Evolutionary conservation across 371 early-diverging fungal species (phyloP).

Genomic region (Mucor piriformis): DNA sequence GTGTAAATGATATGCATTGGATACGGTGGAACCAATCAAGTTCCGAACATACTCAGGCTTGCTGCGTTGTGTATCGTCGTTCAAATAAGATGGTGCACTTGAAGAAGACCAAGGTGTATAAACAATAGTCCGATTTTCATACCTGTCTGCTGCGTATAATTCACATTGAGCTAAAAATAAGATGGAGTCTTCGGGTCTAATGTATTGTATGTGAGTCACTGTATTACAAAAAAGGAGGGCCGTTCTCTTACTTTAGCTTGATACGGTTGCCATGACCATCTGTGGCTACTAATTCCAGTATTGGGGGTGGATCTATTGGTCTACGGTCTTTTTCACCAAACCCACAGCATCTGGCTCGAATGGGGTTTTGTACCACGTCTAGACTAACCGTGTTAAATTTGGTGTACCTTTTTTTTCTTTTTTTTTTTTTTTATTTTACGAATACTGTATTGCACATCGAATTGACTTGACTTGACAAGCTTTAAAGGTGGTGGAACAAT

Average conservation of each 20-base stretch:
- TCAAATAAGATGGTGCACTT: background rate
- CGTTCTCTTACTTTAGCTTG: constrained; percentile 9
- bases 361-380: constrained; percentile 57
- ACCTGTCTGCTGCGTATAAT: constrained; percentile 22
- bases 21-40: constrained; percentile 59
- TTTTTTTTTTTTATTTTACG: constrained; percentile 8
- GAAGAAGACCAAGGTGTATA: constrained; percentile 18
- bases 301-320: constrained; percentile 40
- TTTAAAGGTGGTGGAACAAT: constrained; percentile 22
- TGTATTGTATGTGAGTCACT: too few species aligned
- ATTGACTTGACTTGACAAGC: constrained; percentile 11
- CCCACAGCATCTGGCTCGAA: constrained; percentile 65
- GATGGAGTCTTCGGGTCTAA: constrained; percentile 30
- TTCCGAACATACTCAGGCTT: constrained; percentile 45
- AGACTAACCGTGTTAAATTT: background rate
- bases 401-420: background rate
- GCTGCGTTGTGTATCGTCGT: background rate
- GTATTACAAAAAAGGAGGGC: constrained; percentile 7
- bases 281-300: constrained; percentile 35
- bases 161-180: constrained; percentile 32
- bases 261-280: constrained; percentile 20
- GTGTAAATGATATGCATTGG: constrained; percentile 50
- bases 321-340: constrained; percentile 39
- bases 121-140: constrained; percentile 18
- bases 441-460: constrained; percentile 5